phyloP scores from a whole-genome alignment of 768 basidiomycete genomes.

The Boletus rubropictus region DNA sequence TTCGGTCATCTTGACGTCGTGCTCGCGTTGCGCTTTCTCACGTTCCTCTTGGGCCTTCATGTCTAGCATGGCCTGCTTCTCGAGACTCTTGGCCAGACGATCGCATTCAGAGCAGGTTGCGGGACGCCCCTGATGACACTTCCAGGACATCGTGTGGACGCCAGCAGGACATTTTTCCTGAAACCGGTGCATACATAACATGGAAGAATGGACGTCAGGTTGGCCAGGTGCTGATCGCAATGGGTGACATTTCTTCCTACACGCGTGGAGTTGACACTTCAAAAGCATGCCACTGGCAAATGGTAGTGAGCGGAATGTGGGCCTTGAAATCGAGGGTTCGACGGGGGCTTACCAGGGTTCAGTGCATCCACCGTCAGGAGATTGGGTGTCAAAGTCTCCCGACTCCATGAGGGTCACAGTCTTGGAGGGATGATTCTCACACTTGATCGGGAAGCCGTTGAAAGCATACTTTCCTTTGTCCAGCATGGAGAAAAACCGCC shows the following conservation, averaged over 20 bases:
- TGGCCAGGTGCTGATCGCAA: conserved; percentile 41
- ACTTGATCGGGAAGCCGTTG: conserved; percentile 56
- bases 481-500: conserved; percentile 41
- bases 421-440: conserved; percentile 48
- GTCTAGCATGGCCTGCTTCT: conserved; percentile 37
- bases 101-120: conserved; percentile 44
- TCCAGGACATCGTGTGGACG: conserved; percentile 40
- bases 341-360: conserved; percentile 49
- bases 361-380: conserved; percentile 62
- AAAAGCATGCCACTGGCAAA: conserved; percentile 12
- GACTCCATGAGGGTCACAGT: conserved; percentile 34
- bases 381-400: conserved; percentile 45
- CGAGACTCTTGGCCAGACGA: conserved; percentile 35
- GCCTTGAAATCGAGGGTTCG: background rate
- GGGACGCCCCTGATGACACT: conserved; percentile 40
- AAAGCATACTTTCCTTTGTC: conserved; percentile 41
- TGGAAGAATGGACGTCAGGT: conserved; percentile 21
- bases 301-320: background rate
- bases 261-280: conserved; percentile 36
- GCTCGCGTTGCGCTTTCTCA: conserved; percentile 40
- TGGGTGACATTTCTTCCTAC: conserved; percentile 61
- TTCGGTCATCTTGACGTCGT: conserved; percentile 38
- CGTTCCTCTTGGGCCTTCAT: conserved; percentile 39
- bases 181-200: conserved; percentile 40
- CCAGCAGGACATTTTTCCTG: conserved; percentile 36